These are phyloP conservation scores for Clonostachys rhizophaga DNA, from an alignment of 2,329 filamentous ascomycete genomes.

Conservation along the genomic window DNA sequence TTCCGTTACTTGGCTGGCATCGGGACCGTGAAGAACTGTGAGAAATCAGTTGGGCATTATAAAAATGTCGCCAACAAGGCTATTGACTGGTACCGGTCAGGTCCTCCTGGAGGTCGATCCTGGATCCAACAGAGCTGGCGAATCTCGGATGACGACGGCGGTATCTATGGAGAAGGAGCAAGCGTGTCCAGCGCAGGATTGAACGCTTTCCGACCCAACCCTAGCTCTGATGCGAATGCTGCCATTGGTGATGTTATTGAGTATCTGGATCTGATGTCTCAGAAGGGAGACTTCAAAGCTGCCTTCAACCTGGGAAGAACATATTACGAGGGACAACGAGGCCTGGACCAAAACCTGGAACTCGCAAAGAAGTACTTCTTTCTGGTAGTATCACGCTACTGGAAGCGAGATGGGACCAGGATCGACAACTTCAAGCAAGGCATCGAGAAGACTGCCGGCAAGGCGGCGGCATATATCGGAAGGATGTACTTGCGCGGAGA, in stretches of 20 bases:
- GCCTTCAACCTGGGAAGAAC: slow-evolving; percentile 82
- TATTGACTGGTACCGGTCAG: slow-evolving; percentile 80
- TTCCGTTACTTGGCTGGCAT: slow-evolving; percentile 84
- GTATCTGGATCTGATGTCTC: slow-evolving; percentile 84
- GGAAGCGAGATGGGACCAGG: slow-evolving; percentile 72
- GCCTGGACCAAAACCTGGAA: slow-evolving; percentile 67
- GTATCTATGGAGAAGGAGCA: slow-evolving; percentile 92
- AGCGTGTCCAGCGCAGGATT: slow-evolving; percentile 83
- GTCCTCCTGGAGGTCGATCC: slow-evolving; percentile 80
- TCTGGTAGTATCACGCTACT: slow-evolving; percentile 74
- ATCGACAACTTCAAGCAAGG: slow-evolving; percentile 64
- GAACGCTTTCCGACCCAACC: slow-evolving; percentile 70
- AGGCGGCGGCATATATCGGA: slow-evolving; percentile 82
- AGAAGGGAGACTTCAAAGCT: slow-evolving; percentile 84
- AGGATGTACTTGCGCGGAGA: slow-evolving; percentile 89
- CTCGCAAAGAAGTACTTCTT: slow-evolving; percentile 78
- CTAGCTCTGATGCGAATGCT: slow-evolving; percentile 76
- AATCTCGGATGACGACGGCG: slow-evolving; percentile 85
- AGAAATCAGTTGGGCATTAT: slow-evolving; percentile 82
- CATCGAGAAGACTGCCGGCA: slow-evolving; percentile 74
- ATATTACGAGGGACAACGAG: slow-evolving; percentile 81
- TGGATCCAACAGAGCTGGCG: slow-evolving; percentile 76
- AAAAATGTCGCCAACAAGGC: slow-evolving; percentile 92
- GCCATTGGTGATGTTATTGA: slow-evolving; percentile 92
- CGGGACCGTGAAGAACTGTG: slow-evolving; percentile 79